Evolutionary conservation across 169 alveolate genomes (phyloP).

Genomic region (Ichthyophthirius multifiliis): DNA sequence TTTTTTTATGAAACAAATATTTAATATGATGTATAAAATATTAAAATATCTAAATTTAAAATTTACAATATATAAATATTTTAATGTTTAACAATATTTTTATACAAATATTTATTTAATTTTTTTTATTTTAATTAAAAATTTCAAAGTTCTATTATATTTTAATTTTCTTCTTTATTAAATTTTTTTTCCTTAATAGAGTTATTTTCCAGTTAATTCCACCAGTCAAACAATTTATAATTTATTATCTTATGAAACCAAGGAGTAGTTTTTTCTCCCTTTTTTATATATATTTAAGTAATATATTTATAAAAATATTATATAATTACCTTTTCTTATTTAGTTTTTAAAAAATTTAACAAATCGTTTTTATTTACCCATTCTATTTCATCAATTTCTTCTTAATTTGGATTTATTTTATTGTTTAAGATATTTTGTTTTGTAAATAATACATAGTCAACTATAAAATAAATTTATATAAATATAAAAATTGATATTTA

Average conservation of each 20-base stretch:
- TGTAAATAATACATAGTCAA: slow-evolving; percentile 75
- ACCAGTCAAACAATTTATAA: slow-evolving; percentile 49
- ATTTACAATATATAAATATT: no score
- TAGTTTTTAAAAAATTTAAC: slow-evolving; percentile 37
- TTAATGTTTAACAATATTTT: no score
- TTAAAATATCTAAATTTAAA: no score
- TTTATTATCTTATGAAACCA: slow-evolving; percentile 66
- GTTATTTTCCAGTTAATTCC: slow-evolving; percentile 40
- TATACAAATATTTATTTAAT: no score
- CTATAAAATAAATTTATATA: background rate
- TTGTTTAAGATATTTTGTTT: slow-evolving; percentile 37
- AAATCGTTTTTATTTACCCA: slow-evolving; percentile 48
- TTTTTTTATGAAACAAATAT: no score
- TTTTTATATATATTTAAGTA: background rate
- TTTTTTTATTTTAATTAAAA: no score
- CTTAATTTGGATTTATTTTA: slow-evolving; percentile 39
- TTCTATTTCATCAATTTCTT: slow-evolving; percentile 62
- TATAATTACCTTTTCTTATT: background rate
- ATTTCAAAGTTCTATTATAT: no score
- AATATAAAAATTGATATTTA: background rate
- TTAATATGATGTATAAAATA: no score
- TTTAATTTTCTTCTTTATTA: background rate
- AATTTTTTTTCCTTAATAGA: slow-evolving; percentile 1
- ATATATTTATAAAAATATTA: background rate
- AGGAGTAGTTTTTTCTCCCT: slow-evolving; percentile 65